Evolutionary conservation across 1,139 yeast genomes (phyloP).

Genomic region (Pichia sp.): DNA sequence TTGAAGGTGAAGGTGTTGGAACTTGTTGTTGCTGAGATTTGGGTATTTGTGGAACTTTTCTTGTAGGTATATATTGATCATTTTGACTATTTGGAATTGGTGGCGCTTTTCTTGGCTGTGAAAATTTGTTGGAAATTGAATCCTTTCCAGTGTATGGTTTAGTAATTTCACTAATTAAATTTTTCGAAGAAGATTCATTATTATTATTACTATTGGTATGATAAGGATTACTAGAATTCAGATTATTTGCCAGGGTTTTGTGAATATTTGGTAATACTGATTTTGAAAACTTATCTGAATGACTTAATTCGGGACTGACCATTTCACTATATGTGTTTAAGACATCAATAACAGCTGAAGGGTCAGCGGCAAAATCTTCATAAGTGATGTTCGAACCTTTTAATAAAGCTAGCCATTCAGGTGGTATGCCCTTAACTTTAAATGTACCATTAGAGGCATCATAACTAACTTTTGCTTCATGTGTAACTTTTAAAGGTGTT

Average conservation of each 20-base stretch:
- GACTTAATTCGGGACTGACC: conserved; percentile 26
- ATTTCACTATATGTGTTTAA: conserved; percentile 55
- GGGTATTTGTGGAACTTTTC: conserved; percentile 29
- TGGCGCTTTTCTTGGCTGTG: conserved; percentile 52
- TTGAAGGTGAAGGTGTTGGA: neutral
- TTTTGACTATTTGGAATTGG: conserved; percentile 39
- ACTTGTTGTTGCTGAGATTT: neutral
- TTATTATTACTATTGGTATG: neutral
- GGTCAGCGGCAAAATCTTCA: conserved; percentile 79
- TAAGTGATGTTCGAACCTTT: conserved; percentile 76
- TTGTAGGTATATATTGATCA: conserved; percentile 20
- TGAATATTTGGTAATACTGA: conserved; percentile 14
- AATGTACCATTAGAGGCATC: conserved; percentile 71
- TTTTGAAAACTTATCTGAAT: conserved; percentile 18
- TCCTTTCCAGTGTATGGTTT: conserved; percentile 26
- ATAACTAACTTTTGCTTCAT: conserved; percentile 57
- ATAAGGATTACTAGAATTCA: neutral
- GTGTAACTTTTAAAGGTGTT: conserved; percentile 72
- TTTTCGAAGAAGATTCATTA: conserved; percentile 8
- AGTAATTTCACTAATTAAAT: conserved; percentile 26
- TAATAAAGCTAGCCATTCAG: conserved; percentile 68
- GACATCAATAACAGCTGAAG: conserved; percentile 85
- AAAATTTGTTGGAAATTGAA: conserved; percentile 36
- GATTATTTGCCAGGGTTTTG: conserved; percentile 6
- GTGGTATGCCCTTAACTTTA: conserved; percentile 62